Conservation (phyloP, 495 filamentous ascomycete genomes). For the Achaetomiella virescens region DNA sequence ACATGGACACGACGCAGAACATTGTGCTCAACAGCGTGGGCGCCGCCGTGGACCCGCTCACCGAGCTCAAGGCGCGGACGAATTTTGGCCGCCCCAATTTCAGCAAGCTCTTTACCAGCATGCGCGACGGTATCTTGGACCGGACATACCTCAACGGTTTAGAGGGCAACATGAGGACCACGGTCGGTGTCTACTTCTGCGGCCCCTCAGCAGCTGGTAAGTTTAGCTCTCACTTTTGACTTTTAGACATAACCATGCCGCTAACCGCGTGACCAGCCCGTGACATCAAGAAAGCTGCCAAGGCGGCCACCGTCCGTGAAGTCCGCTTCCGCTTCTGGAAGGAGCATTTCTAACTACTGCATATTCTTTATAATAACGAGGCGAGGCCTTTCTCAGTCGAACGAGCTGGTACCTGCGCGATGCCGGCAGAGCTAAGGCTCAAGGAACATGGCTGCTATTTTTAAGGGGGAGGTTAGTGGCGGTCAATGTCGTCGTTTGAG, state of each 20-base stretch:
- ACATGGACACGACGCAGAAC: constrained; percentile 87
- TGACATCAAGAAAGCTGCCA: constrained; percentile 78
- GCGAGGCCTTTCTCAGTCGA: neutral
- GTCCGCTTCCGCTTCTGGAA: constrained; percentile 99
- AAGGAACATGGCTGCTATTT: neutral
- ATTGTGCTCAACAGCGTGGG: constrained; percentile 96
- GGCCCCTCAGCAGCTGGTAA: constrained; percentile 53
- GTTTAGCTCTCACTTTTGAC: constrained; percentile 13
- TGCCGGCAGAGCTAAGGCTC: neutral
- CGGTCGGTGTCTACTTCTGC: constrained; percentile 98
- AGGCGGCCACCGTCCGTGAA: constrained; percentile 60
- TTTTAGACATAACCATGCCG: neutral
- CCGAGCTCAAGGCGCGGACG: constrained; percentile 79
- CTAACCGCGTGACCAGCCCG: constrained; percentile 55
- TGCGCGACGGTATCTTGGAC: constrained; percentile 82
- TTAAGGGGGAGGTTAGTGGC: neutral
- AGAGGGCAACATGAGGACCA: constrained; percentile 64
- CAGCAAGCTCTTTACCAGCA: constrained; percentile 66
- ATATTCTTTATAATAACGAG: constrained; percentile 13
- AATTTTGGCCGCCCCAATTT: constrained; percentile 97
- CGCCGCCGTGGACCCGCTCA: constrained; percentile 78
- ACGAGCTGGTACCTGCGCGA: neutral
- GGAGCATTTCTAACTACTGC: constrained; percentile 72
- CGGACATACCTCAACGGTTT: constrained; percentile 78
- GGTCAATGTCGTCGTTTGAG: no score